Base-by-base conservation (phyloP, 2,329 filamentous ascomycete genomes). In the Penicillium sp. region DNA sequence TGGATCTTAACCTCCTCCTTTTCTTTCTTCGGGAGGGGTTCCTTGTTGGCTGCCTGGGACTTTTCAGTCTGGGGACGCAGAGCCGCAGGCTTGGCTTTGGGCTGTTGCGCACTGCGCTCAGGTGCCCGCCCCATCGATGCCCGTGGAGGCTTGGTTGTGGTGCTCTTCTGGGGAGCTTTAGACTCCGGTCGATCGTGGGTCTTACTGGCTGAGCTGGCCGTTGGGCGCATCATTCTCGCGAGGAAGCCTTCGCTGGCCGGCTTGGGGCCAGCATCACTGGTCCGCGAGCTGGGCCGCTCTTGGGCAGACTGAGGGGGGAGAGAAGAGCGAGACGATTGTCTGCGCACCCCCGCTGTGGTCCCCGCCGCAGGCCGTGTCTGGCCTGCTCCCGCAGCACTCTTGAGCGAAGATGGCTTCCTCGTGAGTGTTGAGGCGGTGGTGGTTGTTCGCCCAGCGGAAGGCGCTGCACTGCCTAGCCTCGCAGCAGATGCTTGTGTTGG, bases 221-320 rank as follows among this genome's bases (percentile, higher is more conserved):
- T 82, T 22, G 79, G 79, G 5, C 79, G 75, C 77, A 81, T 82
- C 78, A 82, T 80, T 52, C 79, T 71, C 14, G 79, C 79, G 33
- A 82, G 66, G 62, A 81, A 82, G 1, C 76, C 69, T 31, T 80
- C 78, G 56, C 79, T 77, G 5, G 77, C 69, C 8, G 73, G 71
- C 53, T 71, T 77, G 22, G 72, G 55, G 51, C 64, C 68, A 16
- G 63, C 65, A 48, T 71, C 74, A 63, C 77, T 79, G 22, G 67
- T 60, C 22, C 78, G 75, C 22, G 78, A 78, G 47, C 70, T 72
- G 8, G 78, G 72, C 43, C 77, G 70, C 22, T 75, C 71, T 47
- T 63, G 70, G 10, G 62, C 63, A 21, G 69, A 56, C 10, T 72
- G 68, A 24, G 63, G 46, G 22, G 68, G 65, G 31, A 72, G 62